Evolutionary conservation across 108 stramenopile genomes (phyloP).

Genomic region (Cyclotella baltica): DNA sequence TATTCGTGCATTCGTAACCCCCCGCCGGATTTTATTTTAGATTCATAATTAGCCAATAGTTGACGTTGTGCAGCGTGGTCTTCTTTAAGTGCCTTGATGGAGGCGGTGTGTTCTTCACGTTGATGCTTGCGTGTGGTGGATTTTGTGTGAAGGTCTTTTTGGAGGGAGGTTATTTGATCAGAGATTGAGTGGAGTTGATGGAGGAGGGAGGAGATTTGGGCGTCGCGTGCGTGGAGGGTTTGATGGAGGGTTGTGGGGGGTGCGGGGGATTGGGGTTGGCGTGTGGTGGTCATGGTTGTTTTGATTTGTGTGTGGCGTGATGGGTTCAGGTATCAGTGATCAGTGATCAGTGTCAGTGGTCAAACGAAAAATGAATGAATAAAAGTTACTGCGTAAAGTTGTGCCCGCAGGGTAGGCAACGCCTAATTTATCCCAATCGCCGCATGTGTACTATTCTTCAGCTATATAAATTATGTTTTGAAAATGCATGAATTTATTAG

Average conservation of each 20-base stretch:
- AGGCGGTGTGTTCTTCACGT: constrained; percentile 40
- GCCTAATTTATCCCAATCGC: too few species aligned
- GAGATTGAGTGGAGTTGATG: constrained; percentile 43
- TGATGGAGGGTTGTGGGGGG: constrained; percentile 28
- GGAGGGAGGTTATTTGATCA: constrained; percentile 35
- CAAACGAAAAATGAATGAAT: too few species aligned
- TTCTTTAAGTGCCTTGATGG: constrained; percentile 46
- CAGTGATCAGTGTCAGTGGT: too few species aligned
- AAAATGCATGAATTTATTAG: too few species aligned
- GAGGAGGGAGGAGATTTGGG: constrained; percentile 46
- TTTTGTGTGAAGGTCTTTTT: constrained; percentile 30
- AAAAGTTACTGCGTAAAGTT: too few species aligned
- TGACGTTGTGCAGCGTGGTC: constrained; percentile 39
- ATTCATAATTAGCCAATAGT: constrained; percentile 32
- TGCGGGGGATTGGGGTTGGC: constrained; percentile 16
- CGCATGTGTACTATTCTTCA: too few species aligned
- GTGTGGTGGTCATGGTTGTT: neutral
- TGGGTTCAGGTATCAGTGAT: neutral
- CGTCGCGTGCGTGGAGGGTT: constrained; percentile 50
- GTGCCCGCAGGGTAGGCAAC: too few species aligned
- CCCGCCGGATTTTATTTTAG: constrained; percentile 37
- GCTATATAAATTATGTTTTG: too few species aligned
- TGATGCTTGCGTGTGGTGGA: constrained; percentile 29
- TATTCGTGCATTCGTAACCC: constrained; percentile 48
- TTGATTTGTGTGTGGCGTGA: neutral